Percentiles rank a stretch among this genome's conserved stretches.
These are phyloP conservation scores for Penicillium bovifimosum DNA, from an alignment of 495 filamentous ascomycete species.

Conservation along the genomic window DNA sequence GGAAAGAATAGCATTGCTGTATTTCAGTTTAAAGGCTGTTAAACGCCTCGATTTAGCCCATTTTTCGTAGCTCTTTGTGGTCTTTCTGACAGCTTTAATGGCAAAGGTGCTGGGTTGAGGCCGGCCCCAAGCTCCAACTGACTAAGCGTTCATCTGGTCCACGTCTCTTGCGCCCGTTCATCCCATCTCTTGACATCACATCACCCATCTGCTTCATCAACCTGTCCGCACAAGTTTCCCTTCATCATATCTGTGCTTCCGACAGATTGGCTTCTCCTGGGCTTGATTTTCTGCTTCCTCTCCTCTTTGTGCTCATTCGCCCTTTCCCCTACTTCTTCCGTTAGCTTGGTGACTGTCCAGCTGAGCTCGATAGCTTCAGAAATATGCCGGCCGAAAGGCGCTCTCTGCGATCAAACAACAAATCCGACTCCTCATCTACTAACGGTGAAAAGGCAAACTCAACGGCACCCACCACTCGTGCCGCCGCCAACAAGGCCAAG, in stretches of 20 bases:
- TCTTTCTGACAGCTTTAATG: neutral
- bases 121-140: conserved; percentile 34
- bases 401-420: conserved; percentile 53
- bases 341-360: conserved; percentile 31
- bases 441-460: conserved; percentile 52
- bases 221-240: conserved; percentile 17
- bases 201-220: conserved; percentile 41
- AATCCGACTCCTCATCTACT: conserved; percentile 51
- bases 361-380: conserved; percentile 34
- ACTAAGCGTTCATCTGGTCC: conserved; percentile 39
- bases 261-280: conserved; percentile 13
- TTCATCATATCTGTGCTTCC: conserved; percentile 20
- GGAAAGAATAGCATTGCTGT: neutral
- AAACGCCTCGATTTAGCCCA: neutral
- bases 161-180: conserved; percentile 35
- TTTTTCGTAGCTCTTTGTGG: neutral
- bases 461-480: conserved; percentile 40
- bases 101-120: neutral
- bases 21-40: neutral
- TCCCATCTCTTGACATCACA: conserved; percentile 46
- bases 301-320: conserved; percentile 14
- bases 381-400: conserved; percentile 55
- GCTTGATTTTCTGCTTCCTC: conserved; percentile 20
- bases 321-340: conserved; percentile 26
- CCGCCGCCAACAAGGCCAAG: conserved; percentile 47